Conservation (phyloP, 1,284 basidiomycete species). For the Hymenochaete sp. region DNA sequence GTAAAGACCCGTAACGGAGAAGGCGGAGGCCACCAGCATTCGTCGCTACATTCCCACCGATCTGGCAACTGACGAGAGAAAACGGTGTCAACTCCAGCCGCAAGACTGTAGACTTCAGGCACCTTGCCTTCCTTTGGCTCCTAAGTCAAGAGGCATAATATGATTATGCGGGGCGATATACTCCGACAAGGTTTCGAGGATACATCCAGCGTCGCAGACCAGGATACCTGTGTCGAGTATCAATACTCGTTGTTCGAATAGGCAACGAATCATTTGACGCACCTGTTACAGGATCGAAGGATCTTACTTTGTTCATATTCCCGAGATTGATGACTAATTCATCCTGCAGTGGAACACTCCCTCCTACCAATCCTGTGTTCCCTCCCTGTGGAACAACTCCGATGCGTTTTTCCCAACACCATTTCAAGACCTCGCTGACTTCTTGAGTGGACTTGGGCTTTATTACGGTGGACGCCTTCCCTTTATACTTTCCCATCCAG, state of each 20-base stretch:
- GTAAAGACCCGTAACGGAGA: constrained; percentile 90
- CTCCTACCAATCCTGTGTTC: constrained; percentile 98
- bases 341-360: constrained; percentile 84
- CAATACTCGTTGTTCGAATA: constrained; percentile 14
- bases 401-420: constrained; percentile 73
- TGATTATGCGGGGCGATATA: constrained; percentile 83
- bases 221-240: constrained; percentile 44
- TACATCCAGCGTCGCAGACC: constrained; percentile 85
- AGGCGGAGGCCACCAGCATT: constrained; percentile 96
- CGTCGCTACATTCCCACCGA: constrained; percentile 95
- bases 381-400: constrained; percentile 96
- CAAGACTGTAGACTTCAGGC: neutral
- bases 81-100: neutral
- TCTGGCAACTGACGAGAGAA: constrained; percentile 71
- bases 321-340: constrained; percentile 83
- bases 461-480: constrained; percentile 75
- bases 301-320: constrained; percentile 80
- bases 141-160: constrained; percentile 96
- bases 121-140: constrained; percentile 91
- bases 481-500: constrained; percentile 97
- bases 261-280: constrained; percentile 16
- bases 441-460: constrained; percentile 85
- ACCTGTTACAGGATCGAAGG: constrained; percentile 91
- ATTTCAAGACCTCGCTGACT: constrained; percentile 81
- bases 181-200: constrained; percentile 87